Evolutionary conservation across 176 grass and related monocot species (phyloP), one percentile per base, ranked within the genome.

Genomic region (bread wheat (Triticum aestivum)): DNA sequence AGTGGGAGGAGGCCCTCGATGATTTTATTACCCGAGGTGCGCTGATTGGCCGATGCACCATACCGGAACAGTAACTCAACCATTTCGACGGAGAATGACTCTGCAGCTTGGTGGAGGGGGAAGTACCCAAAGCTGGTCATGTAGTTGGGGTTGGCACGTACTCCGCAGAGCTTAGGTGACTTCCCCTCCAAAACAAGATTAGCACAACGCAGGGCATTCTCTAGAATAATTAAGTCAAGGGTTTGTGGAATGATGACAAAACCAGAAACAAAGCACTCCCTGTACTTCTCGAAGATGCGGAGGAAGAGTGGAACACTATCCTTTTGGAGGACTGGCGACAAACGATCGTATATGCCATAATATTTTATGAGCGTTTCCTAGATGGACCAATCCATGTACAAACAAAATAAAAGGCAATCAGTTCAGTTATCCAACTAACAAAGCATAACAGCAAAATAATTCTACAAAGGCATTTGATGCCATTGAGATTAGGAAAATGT

Each of bases 1-100:
- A 80, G 85, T 18, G 68, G 85, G 38, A 87, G 85, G 12, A 87
- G 85, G 18, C 68, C 78, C 29, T 81, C 68, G 4, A 86, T 51
- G 67, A 80, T 30, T 33, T 49, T 45, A 13, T 23, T 37, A 4
- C 85, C 78, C 17, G 18, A 56, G 1, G 84, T 80, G 52, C 84
- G 84, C 61, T 62, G 10, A 72, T 80, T 86, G 8, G 84, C 77
- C 0, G 37, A 47, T 8, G 84, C 84, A 5, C 77, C 77, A 63
- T 80, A 62, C 1, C 4, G 13, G 0, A 80, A 24, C 7, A 86
- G 52, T 68, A 86, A 62, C 65, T 86, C 79, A 12, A 86, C 58
- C 84, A 86, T 86, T 66, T 73, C 52, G 11, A 71, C 49, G 13
- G 52, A 86, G 26, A 86, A 86, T 20, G 27, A 33, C 29, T 86